Evolutionary conservation across 2,329 filamentous ascomycete species (phyloP).

Genomic region (Orbilia oligospora): DNA sequence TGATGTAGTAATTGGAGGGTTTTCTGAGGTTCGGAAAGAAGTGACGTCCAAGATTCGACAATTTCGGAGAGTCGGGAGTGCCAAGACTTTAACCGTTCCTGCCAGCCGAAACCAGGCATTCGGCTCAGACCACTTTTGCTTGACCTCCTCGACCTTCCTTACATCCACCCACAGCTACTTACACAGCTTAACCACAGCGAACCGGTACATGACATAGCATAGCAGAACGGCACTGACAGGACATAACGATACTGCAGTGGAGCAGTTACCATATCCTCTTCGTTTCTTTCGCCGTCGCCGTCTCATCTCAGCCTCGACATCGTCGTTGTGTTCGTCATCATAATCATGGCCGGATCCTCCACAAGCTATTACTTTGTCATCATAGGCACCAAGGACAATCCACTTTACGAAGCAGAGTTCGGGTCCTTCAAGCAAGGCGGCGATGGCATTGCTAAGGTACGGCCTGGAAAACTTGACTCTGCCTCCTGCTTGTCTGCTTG

Average conservation of each 20-base stretch:
- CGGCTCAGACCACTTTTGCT: conserved; percentile 59
- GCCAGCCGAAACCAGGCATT: conserved; percentile 26
- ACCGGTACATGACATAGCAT: conserved; percentile 15
- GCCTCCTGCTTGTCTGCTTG: neutral
- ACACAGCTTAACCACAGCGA: conserved; percentile 12
- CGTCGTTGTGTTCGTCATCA: conserved; percentile 13
- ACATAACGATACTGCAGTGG: neutral
- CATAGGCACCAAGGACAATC: conserved; percentile 93
- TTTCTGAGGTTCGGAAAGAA: conserved; percentile 50
- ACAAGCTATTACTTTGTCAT: conserved; percentile 91
- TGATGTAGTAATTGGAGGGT: neutral
- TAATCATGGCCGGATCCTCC: conserved; percentile 54
- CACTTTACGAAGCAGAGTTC: conserved; percentile 96
- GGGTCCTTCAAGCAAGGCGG: conserved; percentile 96
- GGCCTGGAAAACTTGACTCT: conserved; percentile 1
- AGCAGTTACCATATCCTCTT: conserved; percentile 18
- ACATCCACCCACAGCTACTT: conserved; percentile 21
- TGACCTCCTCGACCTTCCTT: conserved; percentile 37
- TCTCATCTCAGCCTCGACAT: conserved; percentile 26
- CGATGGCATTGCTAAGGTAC: conserved; percentile 82
- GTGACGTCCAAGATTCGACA: conserved; percentile 55
- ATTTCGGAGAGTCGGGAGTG: conserved; percentile 58
- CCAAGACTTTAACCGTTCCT: conserved; percentile 47
- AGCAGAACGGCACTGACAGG: neutral
- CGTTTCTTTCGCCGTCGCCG: conserved; percentile 26